A percentile compares a stretch with the other conserved stretches of the same genome.
Conservation (phyloP, 345 rosid species). For the Linum trigynum region DNA sequence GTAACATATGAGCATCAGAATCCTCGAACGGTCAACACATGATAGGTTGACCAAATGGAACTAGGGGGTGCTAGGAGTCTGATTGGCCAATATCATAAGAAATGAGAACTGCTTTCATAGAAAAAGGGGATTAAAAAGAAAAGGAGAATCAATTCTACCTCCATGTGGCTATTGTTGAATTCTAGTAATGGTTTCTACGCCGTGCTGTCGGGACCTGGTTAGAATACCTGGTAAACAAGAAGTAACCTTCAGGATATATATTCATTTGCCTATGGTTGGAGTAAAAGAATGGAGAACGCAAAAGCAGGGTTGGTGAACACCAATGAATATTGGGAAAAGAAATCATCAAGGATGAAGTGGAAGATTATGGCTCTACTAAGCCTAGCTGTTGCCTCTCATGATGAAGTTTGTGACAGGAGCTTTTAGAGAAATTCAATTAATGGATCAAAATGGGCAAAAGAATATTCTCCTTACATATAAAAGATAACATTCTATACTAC, state of each 20-base stretch:
- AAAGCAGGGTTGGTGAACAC: too few species aligned
- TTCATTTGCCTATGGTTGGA: neutral
- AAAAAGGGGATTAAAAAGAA: conserved; percentile 11
- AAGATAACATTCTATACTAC: too few species aligned
- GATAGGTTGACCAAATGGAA: conserved; percentile 44
- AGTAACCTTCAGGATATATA: conserved; percentile 24
- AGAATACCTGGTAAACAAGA: conserved; percentile 71
- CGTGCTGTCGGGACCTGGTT: conserved; percentile 65
- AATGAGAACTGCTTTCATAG: conserved; percentile 14
- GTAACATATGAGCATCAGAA: conserved; percentile 68
- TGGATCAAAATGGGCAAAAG: too few species aligned
- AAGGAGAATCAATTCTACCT: conserved; percentile 32
- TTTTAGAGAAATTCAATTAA: too few species aligned
- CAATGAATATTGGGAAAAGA: too few species aligned
- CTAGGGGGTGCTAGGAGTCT: conserved; percentile 23
- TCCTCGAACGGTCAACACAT: conserved; percentile 39
- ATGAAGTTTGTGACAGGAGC: too few species aligned
- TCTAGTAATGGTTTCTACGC: conserved; percentile 83
- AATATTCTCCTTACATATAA: too few species aligned
- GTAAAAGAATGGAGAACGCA: neutral
- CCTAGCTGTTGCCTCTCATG: too few species aligned
- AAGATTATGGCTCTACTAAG: too few species aligned
- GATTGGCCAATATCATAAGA: conserved; percentile 26
- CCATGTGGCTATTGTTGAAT: conserved; percentile 33
- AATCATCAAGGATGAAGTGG: too few species aligned